These are phyloP conservation scores for Cryptococcus amylolentus DNA, from an alignment of 1,284 basidiomycete genomes.

Conservation along the genomic window DNA sequence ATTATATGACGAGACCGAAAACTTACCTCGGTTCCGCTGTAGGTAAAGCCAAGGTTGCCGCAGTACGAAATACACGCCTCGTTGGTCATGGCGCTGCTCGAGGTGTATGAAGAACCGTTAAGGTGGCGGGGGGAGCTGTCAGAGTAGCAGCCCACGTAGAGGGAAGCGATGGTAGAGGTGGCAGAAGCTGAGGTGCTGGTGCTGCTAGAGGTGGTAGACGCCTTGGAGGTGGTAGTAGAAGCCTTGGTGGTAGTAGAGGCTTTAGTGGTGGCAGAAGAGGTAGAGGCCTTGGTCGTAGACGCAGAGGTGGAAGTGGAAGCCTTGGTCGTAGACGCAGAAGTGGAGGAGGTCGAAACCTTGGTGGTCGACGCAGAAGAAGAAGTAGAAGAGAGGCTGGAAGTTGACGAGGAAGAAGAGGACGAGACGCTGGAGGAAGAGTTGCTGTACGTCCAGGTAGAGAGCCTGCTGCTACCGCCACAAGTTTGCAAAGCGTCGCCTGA, in stretches of 20 bases:
- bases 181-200: neutral
- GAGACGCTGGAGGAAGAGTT: slow-evolving; percentile 21
- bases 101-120: neutral
- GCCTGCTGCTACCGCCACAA: slow-evolving; percentile 35
- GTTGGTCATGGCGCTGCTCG: slow-evolving; percentile 4
- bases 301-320: slow-evolving; percentile 13
- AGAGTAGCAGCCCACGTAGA: neutral
- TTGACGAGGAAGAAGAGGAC: slow-evolving; percentile 14
- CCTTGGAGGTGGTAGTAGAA: slow-evolving; percentile 2
- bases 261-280: slow-evolving; percentile 7
- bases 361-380: slow-evolving; percentile 7
- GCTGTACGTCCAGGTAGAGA: slow-evolving; percentile 20
- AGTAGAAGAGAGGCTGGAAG: slow-evolving; percentile 5
- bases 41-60: neutral
- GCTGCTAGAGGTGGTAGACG: slow-evolving; percentile 7
- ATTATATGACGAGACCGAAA: neutral
- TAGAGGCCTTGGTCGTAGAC: slow-evolving; percentile 3
- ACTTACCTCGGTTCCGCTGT: slow-evolving; percentile 9
- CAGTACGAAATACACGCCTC: slow-evolving; percentile 9
- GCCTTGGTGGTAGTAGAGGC: slow-evolving; percentile 7
- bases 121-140: neutral
- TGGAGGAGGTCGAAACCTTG: slow-evolving; percentile 3
- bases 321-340: slow-evolving; percentile 13
- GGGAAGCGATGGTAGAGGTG: slow-evolving; percentile 2
- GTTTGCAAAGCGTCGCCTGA: slow-evolving; percentile 26